Base-by-base conservation (phyloP, 257 asterid genomes). In the Capsicum rhomboideum region DNA sequence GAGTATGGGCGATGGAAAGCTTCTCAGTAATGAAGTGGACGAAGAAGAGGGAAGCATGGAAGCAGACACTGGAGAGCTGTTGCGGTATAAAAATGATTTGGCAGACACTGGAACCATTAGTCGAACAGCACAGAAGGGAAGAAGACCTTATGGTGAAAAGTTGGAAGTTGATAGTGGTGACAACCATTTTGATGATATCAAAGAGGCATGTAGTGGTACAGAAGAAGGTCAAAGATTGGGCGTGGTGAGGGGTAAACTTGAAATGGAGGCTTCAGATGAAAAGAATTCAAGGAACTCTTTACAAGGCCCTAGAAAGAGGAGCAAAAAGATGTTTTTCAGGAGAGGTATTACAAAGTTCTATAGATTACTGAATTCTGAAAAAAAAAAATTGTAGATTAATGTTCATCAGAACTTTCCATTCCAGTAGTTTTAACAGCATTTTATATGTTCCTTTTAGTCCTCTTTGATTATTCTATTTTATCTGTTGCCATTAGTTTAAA, bases 21-120 rank as follows among this genome's bases (percentile, higher is more conserved):
- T 72, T 86, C 89, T 87, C 79, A 89, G 86, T 52, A 90, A 92
- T 79, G 97, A 95, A 82, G 86, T 91, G 34, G 97, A 92, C 80
- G 97, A 90, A 87, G 97, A 94, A 42, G 96, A 96, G 89, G 97
- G 92, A 74, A 92, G 95, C 86, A 88, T 88, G 86, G 98, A 95
- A 88, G 91, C 93, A 82, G 96, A 90, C 75, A 91, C 92, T 83
- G 93, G 88, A 64, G 96, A 93, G 81, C 81, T 92, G 90, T 82
- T 89, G 42, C 86, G 88, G 87, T 87, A 84, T 84, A 92, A 88
- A 87, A 78, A 87, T 88, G 69, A 82, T 54, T 14, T 83, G 87
- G 86, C 72, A 86, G 89, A 86, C 86, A 84, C 87, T 84, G 87
- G 55, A 75, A 82, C 91, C 56, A 74, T 64, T 84, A 88, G 87